These are phyloP conservation scores for Fallopia convolvulus DNA, from an alignment of 148 eudicot genomes.

Conservation along the genomic window DNA sequence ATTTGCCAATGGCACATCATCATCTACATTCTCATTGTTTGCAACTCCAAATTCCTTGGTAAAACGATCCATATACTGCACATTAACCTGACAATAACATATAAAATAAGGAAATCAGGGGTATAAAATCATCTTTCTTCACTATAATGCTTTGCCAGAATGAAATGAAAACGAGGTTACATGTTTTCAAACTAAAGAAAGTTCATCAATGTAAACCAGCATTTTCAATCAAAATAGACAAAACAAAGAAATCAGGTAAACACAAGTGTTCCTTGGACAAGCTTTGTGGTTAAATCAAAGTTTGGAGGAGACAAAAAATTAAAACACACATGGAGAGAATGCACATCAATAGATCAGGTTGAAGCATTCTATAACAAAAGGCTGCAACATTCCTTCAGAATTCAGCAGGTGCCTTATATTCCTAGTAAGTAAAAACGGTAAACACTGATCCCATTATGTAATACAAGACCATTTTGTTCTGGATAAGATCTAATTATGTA, in stretches of 20 bases:
- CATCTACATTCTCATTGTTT: conserved; percentile 30
- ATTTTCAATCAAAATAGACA: neutral
- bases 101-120: neutral
- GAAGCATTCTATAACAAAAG: too few species aligned
- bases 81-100: conserved; percentile 48
- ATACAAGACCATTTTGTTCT: too few species aligned
- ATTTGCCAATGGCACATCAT: conserved; percentile 16
- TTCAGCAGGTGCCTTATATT: too few species aligned
- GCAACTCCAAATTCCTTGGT: conserved; percentile 56
- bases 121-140: neutral
- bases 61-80: conserved; percentile 69
- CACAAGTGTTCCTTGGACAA: neutral
- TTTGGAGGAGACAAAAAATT: too few species aligned
- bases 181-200: neutral
- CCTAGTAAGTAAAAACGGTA: too few species aligned
- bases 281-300: too few species aligned
- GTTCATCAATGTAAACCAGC: neutral
- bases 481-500: too few species aligned
- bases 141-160: neutral
- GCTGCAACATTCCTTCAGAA: too few species aligned
- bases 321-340: too few species aligned
- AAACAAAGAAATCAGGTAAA: neutral
- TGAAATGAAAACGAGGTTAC: neutral
- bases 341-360: too few species aligned
- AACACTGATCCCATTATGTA: too few species aligned